Base-by-base conservation (phyloP, 2,329 filamentous ascomycete species). In the Aspergillus nomiae region DNA sequence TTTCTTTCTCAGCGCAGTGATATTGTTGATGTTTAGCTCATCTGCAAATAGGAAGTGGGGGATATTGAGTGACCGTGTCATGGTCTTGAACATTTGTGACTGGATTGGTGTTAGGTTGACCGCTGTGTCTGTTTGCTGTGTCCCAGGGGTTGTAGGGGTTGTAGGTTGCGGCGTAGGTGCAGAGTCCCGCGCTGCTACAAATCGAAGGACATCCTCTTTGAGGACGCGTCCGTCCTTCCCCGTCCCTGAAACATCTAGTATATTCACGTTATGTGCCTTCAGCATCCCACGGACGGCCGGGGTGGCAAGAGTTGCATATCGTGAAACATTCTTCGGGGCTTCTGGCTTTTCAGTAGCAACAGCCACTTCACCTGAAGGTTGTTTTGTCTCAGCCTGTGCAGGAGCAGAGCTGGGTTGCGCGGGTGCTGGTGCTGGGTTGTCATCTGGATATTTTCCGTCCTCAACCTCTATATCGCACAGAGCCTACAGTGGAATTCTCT, bases 11-110 rank as follows among this genome's bases (percentile, higher is more conserved):
- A 97, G 84, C 56, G 86, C 80, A 63, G 88, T 88, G 5, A 99
- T 85, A 45, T 85, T 83, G 50, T 90, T 89, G 76, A 97, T 90
- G 80, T 96, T 91, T 56, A 97, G 84, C 74, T 94, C 92, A 78
- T 97, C 93, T 45, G 92, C 90, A 81, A 96, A 99, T 64, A 98
- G 87, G 80, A 99, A 97, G 79, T 98, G 95, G 0, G 95, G 95
- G 71, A 97, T 98, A 57, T 80, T 87, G 66, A 99, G 85, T 2
- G 94, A 97, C 63, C 89, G 89, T 16, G 94, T 97, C 95, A 99
- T 99, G 64, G 89, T 86, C 82, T 96, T 97, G 88, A 97, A 98
- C 95, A 99, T 99, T 74, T 92, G 90, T 43, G 87, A 85, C 80
- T 98, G 94, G 16, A 92, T 90, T 43, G 89, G 89, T 14, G 92